A percentile compares a stretch with the other conserved stretches of the same genome.
Conservation (phyloP, 2,329 filamentous ascomycete species). For the Trichoderma semiorbis region DNA sequence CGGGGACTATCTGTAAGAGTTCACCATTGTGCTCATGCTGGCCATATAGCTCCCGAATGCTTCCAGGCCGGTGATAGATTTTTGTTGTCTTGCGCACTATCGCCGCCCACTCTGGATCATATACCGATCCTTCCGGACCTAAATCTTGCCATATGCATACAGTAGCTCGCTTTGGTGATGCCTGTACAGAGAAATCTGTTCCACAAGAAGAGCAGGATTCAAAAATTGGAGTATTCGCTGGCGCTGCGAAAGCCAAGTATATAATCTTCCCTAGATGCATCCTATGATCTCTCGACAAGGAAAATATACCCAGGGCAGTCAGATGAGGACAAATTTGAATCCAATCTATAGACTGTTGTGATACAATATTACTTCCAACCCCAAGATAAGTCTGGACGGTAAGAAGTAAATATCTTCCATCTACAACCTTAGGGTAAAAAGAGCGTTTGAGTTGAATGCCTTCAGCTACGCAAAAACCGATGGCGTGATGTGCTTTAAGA, state of each 20-base stretch:
- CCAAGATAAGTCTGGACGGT: background rate
- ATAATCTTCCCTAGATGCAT: background rate
- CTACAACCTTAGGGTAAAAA: background rate
- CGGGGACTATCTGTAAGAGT: background rate
- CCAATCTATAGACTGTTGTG: background rate
- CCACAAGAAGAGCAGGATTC: background rate
- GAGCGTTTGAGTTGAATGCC: background rate
- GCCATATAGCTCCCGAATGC: slow-evolving; percentile 12
- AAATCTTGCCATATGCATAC: slow-evolving; percentile 4
- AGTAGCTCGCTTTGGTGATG: background rate
- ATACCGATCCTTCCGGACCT: background rate
- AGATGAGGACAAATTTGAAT: background rate
- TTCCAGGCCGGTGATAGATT: background rate
- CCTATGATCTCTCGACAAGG: background rate
- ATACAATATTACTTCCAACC: background rate
- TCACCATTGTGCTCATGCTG: background rate
- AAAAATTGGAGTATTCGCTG: background rate
- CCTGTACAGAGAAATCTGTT: background rate
- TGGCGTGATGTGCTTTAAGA: background rate
- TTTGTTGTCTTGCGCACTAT: background rate
- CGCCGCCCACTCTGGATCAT: background rate
- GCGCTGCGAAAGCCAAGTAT: background rate
- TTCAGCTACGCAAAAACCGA: background rate
- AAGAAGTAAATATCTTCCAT: slow-evolving; percentile 1
- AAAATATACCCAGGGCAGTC: background rate